phyloP scores from a whole-genome alignment of 2,329 filamentous ascomycete genomes.

The Trichoderma sp. region DNA sequence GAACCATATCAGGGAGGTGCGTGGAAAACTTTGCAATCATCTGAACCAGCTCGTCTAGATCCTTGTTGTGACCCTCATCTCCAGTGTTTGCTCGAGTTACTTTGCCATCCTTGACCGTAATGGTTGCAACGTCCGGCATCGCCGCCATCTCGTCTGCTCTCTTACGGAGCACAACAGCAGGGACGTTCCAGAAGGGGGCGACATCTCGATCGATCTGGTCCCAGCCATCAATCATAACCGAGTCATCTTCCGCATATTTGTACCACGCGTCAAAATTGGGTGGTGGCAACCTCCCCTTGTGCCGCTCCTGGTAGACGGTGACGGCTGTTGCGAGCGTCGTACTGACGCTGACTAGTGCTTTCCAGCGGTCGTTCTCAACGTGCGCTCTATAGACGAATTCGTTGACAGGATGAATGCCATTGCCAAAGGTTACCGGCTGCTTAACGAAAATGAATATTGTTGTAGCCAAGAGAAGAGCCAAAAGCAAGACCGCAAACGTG shows the following conservation, averaged over 20 bases:
- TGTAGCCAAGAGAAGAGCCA: slow-evolving; percentile 41
- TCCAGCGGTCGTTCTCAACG: slow-evolving; percentile 52
- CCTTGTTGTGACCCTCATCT: slow-evolving; percentile 37
- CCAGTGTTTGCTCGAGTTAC: slow-evolving; percentile 46
- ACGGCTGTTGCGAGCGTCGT: slow-evolving; percentile 50
- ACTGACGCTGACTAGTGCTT: slow-evolving; percentile 50
- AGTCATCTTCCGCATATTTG: slow-evolving; percentile 72
- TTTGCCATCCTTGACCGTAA: slow-evolving; percentile 65
- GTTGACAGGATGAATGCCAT: slow-evolving; percentile 48
- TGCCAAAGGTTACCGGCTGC: slow-evolving; percentile 33
- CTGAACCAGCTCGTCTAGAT: slow-evolving; percentile 52
- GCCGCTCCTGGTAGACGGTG: slow-evolving; percentile 52
- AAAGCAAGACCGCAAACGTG: slow-evolving; percentile 43
- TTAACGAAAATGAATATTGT: slow-evolving; percentile 42
- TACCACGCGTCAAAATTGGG: slow-evolving; percentile 86
- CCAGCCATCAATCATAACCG: slow-evolving; percentile 77
- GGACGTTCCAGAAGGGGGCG: slow-evolving; percentile 74
- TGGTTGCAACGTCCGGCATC: slow-evolving; percentile 48
- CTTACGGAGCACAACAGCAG: slow-evolving; percentile 67
- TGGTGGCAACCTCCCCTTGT: slow-evolving; percentile 70
- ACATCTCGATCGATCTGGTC: slow-evolving; percentile 76
- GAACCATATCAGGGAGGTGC: slow-evolving; percentile 77
- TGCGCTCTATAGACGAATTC: slow-evolving; percentile 53
- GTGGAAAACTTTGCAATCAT: slow-evolving; percentile 73
- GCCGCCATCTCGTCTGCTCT: slow-evolving; percentile 48